These are phyloP conservation scores for Chlorella sp. DNA, from an alignment of 139 green algal species.

Conservation along the genomic window DNA sequence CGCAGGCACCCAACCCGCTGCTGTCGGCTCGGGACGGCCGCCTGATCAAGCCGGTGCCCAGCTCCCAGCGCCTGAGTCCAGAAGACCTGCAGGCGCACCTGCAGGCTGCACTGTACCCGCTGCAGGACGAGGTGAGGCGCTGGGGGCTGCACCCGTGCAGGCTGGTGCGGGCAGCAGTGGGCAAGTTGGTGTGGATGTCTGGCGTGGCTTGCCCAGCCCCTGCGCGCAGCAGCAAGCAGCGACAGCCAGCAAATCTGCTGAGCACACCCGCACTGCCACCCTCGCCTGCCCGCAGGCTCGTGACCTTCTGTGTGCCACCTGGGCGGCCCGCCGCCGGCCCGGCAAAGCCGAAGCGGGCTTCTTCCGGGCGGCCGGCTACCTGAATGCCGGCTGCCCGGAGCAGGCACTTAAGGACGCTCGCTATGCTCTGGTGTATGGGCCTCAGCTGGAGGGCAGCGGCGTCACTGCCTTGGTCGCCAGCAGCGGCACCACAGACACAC, in stretches of 20 bases:
- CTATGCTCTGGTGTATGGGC: conserved; percentile 35
- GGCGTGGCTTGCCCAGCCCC: no score
- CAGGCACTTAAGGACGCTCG: conserved; percentile 38
- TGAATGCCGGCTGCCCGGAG: background rate
- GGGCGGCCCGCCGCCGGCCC: conserved; percentile 18
- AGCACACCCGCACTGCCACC: no score
- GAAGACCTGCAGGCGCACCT: conserved; percentile 16
- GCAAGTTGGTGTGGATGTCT: no score
- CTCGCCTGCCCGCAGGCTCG: background rate
- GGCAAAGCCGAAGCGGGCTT: conserved; percentile 30
- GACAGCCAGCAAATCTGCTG: no score
- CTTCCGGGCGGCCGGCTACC: conserved; percentile 39
- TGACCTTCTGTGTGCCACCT: conserved; percentile 22
- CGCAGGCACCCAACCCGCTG: conserved; percentile 31
- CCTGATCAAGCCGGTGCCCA: conserved; percentile 42
- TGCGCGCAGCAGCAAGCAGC: no score
- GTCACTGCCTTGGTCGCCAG: background rate
- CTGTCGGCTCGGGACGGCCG: conserved; percentile 50
- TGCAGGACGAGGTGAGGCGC: conserved; percentile 15
- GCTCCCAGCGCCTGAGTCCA: conserved; percentile 9
- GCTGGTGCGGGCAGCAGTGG: no score
- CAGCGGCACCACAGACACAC: background rate
- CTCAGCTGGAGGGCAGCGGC: background rate
- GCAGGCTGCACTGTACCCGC: conserved; percentile 5
- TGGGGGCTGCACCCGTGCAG: no score